Percentiles rank a stretch among this genome's conserved stretches.
Evolutionary conservation across 305 asterid species (phyloP).

Genomic region (Fraxinus nigra): DNA sequence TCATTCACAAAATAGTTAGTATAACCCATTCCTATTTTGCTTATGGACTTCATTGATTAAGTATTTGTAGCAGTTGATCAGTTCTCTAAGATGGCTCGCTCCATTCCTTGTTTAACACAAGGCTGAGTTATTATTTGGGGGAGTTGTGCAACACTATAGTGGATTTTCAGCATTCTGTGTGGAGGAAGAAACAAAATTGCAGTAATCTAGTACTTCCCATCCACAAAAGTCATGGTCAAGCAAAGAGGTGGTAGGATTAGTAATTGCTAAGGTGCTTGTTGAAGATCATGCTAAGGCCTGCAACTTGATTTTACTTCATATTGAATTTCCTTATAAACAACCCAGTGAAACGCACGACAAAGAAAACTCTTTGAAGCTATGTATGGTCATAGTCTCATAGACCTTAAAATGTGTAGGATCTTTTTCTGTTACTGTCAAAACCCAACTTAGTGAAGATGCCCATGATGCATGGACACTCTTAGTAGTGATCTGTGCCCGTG

Average conservation of each 20-base stretch:
- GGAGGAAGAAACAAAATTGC: neutral
- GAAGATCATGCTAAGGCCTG: neutral
- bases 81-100: neutral
- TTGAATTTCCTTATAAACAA: neutral
- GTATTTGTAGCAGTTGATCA: neutral
- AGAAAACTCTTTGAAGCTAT: neutral
- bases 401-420: neutral
- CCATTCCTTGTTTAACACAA: neutral
- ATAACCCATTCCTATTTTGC: neutral
- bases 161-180: neutral
- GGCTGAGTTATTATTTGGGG: neutral
- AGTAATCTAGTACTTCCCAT: neutral
- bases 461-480: neutral
- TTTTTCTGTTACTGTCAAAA: neutral
- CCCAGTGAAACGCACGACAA: neutral
- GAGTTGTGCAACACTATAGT: neutral
- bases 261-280: neutral
- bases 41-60: neutral
- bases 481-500: neutral
- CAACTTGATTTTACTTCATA: slow-evolving; percentile 4
- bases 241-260: neutral
- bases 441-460: neutral
- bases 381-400: slow-evolving; percentile 8
- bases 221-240: neutral
- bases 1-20: neutral